Evolutionary conservation across 2,329 filamentous ascomycete species (phyloP).

Genomic region (Talaromyces marneffei): DNA sequence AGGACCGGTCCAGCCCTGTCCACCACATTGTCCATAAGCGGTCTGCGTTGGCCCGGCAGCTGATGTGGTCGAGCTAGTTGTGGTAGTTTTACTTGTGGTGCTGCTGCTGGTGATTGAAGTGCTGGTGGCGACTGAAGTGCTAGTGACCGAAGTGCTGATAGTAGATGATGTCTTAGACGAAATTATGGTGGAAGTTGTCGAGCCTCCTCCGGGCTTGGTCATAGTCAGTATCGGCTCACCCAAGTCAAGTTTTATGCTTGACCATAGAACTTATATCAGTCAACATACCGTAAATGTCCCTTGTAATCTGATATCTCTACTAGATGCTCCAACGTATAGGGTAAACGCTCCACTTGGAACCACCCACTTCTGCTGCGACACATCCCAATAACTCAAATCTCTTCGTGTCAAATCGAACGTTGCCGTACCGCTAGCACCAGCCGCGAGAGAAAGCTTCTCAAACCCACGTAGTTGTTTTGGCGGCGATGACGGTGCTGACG

Average conservation of each 20-base stretch:
- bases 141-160: background rate
- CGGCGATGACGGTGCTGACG: slow-evolving; percentile 31
- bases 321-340: slow-evolving; percentile 1
- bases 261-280: too few species aligned
- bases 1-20: slow-evolving; percentile 2
- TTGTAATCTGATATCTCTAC: slow-evolving; percentile 7
- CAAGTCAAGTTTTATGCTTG: background rate
- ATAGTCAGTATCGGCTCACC: background rate
- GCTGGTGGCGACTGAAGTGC: background rate
- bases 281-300: slow-evolving; percentile 2
- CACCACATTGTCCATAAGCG: slow-evolving; percentile 4
- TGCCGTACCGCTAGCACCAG: slow-evolving; percentile 36
- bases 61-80: slow-evolving; percentile 4
- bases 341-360: slow-evolving; percentile 1
- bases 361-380: slow-evolving; percentile 54
- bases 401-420: slow-evolving; percentile 52
- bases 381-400: slow-evolving; percentile 62
- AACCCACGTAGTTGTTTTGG: slow-evolving; percentile 57
- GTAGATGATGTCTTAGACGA: background rate
- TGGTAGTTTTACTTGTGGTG: background rate
- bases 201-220: slow-evolving; percentile 3
- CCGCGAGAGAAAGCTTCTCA: slow-evolving; percentile 45
- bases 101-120: background rate
- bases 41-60: slow-evolving; percentile 3
- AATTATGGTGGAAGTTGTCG: background rate